phyloP scores from a whole-genome alignment of 106 monocot genomes.

The Amphibolis antarctica region DNA sequence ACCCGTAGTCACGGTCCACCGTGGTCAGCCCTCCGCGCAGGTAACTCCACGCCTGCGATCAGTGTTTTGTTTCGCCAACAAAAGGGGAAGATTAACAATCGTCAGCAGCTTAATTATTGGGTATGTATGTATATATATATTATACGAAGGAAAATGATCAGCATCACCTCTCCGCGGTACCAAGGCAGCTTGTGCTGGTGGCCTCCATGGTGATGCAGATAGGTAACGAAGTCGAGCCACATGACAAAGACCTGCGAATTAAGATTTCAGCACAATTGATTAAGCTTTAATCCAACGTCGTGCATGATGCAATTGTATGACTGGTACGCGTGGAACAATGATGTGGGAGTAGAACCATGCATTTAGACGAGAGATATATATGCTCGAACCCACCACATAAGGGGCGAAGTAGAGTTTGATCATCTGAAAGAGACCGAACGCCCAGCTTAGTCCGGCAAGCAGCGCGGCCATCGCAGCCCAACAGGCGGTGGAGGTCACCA shows the following conservation, averaged over 20 bases:
- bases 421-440: constrained; percentile 35
- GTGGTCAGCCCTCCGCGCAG: constrained; percentile 65
- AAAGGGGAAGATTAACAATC: no score
- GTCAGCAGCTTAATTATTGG: no score
- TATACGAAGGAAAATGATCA: no score
- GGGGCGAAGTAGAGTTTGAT: constrained; percentile 60
- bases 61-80: no score
- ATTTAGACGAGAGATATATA: no score
- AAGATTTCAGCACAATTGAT: no score
- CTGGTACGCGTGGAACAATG: no score
- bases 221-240: constrained; percentile 16
- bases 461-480: constrained; percentile 42
- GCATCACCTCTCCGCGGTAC: constrained; percentile 15
- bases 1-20: constrained; percentile 64
- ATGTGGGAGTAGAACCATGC: neutral
- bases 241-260: constrained; percentile 10
- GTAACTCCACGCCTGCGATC: constrained; percentile 66
- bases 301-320: no score
- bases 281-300: no score
- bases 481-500: constrained; percentile 50
- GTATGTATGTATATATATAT: no score
- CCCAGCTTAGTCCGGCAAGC: constrained; percentile 34
- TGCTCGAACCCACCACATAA: constrained; percentile 40
- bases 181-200: constrained; percentile 17
- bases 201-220: constrained; percentile 16